A percentile compares a stretch with the other conserved stretches of the same genome.
Evolutionary conservation across 306 rosid genomes (phyloP).

Genomic region (Malus asiatica): DNA sequence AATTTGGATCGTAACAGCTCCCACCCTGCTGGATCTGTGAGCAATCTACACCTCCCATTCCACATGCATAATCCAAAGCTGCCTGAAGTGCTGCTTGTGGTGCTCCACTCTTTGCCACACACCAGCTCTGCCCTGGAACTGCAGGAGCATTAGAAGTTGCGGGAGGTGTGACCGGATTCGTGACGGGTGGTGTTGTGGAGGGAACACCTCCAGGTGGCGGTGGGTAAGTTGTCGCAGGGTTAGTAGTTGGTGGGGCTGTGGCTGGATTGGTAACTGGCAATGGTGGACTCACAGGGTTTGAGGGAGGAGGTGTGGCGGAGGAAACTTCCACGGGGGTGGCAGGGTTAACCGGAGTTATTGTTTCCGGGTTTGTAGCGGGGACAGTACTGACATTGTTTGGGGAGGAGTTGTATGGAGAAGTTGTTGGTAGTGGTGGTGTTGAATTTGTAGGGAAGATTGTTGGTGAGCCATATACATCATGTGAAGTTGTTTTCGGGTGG

Average conservation of each 20-base stretch:
- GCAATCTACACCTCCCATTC: constrained; percentile 51
- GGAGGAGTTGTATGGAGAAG: constrained; percentile 41
- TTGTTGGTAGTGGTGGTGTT: constrained; percentile 28
- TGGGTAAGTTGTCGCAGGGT: constrained; percentile 68
- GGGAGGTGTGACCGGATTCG: constrained; percentile 58
- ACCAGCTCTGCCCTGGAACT: constrained; percentile 67
- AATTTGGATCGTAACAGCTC: constrained; percentile 63
- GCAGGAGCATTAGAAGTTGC: constrained; percentile 37
- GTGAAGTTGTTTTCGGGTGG: constrained; percentile 31
- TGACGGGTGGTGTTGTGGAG: constrained; percentile 19
- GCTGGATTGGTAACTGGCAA: constrained; percentile 42
- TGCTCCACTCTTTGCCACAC: constrained; percentile 70
- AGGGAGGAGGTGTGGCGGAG: constrained; percentile 56
- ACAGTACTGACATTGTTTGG: constrained; percentile 59
- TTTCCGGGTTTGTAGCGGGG: constrained; percentile 60
- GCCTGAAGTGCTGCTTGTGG: constrained; percentile 56
- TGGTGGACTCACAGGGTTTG: constrained; percentile 45
- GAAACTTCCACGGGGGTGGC: constrained; percentile 44
- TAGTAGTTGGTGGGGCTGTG: constrained; percentile 41
- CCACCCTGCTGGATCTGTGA: constrained; percentile 80
- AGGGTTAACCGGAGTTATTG: constrained; percentile 52
- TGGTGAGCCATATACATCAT: constrained; percentile 36
- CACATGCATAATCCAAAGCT: constrained; percentile 89
- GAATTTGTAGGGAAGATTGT: constrained; percentile 57
- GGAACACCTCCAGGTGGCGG: constrained; percentile 53